phyloP scores from a whole-genome alignment of 176 grass and related monocot genomes.

The Avena atlantica region DNA sequence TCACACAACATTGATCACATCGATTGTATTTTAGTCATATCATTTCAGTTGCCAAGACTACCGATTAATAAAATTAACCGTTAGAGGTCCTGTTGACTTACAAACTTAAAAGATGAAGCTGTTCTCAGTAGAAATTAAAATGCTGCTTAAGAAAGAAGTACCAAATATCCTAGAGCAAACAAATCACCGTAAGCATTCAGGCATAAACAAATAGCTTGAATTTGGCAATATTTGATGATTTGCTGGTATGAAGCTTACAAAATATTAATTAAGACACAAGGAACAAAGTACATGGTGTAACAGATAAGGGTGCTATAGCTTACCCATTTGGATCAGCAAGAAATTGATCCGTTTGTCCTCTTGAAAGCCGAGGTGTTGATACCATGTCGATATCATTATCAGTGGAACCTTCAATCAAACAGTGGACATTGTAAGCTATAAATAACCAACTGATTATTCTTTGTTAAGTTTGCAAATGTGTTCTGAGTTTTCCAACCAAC shows the following conservation, averaged over 20 bases:
- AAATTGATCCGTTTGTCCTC: constrained; percentile 62
- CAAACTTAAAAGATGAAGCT: neutral
- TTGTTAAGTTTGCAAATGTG: neutral
- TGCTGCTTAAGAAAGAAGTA: constrained; percentile 32
- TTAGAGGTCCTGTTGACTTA: neutral
- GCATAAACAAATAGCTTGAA: constrained; percentile 8
- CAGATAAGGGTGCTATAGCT: constrained; percentile 7
- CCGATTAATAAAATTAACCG: neutral
- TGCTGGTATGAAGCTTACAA: constrained; percentile 32
- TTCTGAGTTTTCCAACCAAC: constrained; percentile 55
- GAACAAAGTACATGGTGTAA: constrained; percentile 18
- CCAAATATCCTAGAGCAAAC: neutral
- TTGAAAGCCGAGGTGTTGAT: constrained; percentile 56
- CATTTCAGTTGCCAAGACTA: constrained; percentile 1
- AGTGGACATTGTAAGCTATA: constrained; percentile 49
- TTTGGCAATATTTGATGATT: constrained; percentile 8
- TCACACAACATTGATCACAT: constrained; percentile 42
- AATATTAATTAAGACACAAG: constrained; percentile 30
- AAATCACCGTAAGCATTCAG: constrained; percentile 8
- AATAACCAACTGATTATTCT: constrained; percentile 22
- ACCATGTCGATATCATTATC: constrained; percentile 45
- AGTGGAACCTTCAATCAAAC: constrained; percentile 55
- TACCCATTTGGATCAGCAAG: constrained; percentile 78
- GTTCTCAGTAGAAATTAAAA: constrained; percentile 12
- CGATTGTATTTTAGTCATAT: constrained; percentile 13